Base-by-base conservation (phyloP, 1,139 yeast genomes). In the Diutina sp. region DNA sequence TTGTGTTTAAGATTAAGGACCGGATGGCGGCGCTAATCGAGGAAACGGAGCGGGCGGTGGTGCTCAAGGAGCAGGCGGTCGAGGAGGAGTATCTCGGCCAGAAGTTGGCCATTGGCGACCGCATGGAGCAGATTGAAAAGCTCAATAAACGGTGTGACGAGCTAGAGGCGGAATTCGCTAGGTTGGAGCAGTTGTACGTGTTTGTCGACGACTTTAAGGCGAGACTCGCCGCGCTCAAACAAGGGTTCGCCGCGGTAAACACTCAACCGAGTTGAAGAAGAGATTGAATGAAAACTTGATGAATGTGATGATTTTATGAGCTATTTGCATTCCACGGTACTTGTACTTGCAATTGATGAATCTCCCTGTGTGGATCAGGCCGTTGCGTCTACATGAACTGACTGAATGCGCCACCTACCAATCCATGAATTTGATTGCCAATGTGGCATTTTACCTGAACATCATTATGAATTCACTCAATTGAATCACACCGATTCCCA, bases 161-260 rank as follows among this genome's bases (percentile, higher is more conserved):
- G 16, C 63, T 88, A 28, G 88, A 86, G 61, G 65, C 69, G 58
- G 87, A 86, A 61, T 83, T 87, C 59, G 73, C 80, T 65, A 87
- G 85, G 68, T 65, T 89, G 57, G 84, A 85, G 59, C 95, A 87
- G 64, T 73, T 89, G 55, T 74, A 73, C 47, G 62, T 68, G 56
- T 84, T 86, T 62, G 70, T 74, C 14, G 66, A 65, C 7, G 78
- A 72, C 48, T 77, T 77, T 60, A 70, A 71, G 59, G 56, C 56
- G 18, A 60, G 80, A 54, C 58, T 76, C 50, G 62, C 18, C 21
- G 18, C 29, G 4, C 38, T 61, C 16, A 62, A 61, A 55, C 41
- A 25, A 29, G 48, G 48, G 21, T 35, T 35, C 14, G 41, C 41
- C 14, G 11, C 41, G 16, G 41, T 35, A 4, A 35, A 35, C n/a